Conservation (phyloP, 139 green algal species). For the Raphidocelis subcapitata region DNA sequence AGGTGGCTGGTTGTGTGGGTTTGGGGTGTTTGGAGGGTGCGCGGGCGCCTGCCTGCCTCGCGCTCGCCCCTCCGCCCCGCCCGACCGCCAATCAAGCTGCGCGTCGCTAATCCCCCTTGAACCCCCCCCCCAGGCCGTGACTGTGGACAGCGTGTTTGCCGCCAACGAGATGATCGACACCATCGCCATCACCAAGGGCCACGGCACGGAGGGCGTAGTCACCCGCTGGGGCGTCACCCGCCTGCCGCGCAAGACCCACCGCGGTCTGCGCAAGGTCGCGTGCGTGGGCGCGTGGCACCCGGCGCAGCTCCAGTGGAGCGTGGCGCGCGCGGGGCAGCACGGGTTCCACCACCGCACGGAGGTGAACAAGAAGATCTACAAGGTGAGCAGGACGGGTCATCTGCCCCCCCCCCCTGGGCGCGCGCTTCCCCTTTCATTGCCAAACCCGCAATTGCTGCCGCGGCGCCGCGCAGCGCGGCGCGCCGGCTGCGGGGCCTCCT, state of each 20-base stretch:
- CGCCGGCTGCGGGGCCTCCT: too few species aligned
- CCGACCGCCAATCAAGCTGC: too few species aligned
- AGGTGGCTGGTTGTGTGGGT: too few species aligned
- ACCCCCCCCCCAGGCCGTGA: slow-evolving; percentile 44
- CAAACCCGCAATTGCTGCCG: too few species aligned
- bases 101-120: too few species aligned
- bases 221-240: slow-evolving; percentile 97
- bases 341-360: slow-evolving; percentile 99
- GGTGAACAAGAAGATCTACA: slow-evolving; percentile 99
- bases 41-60: background rate
- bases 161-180: slow-evolving; percentile 98
- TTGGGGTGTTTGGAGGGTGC: background rate
- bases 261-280: slow-evolving; percentile 98
- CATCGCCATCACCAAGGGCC: slow-evolving; percentile 96
- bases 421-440: too few species aligned
- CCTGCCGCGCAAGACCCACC: slow-evolving; percentile 99
- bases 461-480: too few species aligned
- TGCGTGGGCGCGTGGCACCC: slow-evolving; percentile 99
- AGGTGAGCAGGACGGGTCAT: slow-evolving; percentile 74
- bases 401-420: too few species aligned
- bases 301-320: slow-evolving; percentile 94
- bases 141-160: slow-evolving; percentile 86
- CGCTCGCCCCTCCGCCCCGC: background rate
- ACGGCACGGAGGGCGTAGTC: slow-evolving; percentile 96
- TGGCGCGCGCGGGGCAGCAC: slow-evolving; percentile 93